Conservation (phyloP, 208 protist genomes). For the Trypanosoma theileri region DNA sequence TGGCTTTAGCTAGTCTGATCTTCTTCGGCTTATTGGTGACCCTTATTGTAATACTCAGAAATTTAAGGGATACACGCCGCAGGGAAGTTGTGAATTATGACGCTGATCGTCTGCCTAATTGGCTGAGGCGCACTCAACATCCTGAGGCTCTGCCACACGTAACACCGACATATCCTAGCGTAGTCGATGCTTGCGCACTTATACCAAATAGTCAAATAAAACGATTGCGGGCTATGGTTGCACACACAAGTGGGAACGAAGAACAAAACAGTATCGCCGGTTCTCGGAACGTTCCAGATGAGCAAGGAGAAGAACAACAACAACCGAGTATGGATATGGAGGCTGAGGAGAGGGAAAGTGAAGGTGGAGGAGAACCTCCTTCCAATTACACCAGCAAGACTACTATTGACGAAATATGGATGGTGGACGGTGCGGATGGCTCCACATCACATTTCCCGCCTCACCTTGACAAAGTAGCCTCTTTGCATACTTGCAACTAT, state of each 20-base stretch:
- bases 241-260: neutral
- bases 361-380: neutral
- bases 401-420: too few species aligned
- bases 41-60: neutral
- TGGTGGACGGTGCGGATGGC: neutral
- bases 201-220: neutral
- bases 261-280: neutral
- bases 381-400: neutral
- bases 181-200: neutral
- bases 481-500: neutral
- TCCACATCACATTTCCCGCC: neutral
- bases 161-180: neutral
- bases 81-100: neutral
- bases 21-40: too few species aligned
- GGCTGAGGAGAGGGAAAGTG: neutral
- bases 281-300: neutral
- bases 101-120: neutral
- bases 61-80: neutral
- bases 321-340: neutral
- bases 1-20: too few species aligned
- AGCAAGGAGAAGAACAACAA: neutral
- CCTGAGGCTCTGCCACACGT: neutral
- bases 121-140: neutral
- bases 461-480: constrained; percentile 4
- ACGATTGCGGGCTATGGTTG: neutral